Evolutionary conservation across 164 flowering plant species (phyloP), one percentile per base, ranked within the genome.

Genomic region (Chloranthus sessilifolius): DNA sequence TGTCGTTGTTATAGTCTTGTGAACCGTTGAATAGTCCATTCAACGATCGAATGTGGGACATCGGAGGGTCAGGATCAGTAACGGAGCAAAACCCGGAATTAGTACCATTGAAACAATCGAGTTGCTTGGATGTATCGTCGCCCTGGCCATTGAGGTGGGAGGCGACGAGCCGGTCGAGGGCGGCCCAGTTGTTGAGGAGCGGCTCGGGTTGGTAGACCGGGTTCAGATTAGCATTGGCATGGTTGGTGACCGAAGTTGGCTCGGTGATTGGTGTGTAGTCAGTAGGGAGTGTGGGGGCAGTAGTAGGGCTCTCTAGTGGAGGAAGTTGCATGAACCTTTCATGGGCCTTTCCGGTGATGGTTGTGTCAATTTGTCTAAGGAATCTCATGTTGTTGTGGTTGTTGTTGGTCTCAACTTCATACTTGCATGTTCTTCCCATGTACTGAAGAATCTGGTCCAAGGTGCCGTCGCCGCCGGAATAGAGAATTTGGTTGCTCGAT

Each of bases 371-470:
- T 14, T 23, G 47, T 17, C 45, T 30, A 19, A 14, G 1, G 9
- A 8, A 28, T 30, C 47, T 53, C 15, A 14, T 23, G 39, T 29
- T 41, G 59, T 28, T 26, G 52, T 17, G n/a, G 51, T 7, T 36
- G 36, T 17, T n/a, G 21, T 26, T 53, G 28, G 44, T 35, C 66
- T 65, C 14, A 69, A 64, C n/a, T 69, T 82, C 64, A 25, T 44
- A 29, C 75, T 74, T 34, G 77, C 83, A 34, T 61, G 68, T 46
- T 53, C 42, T 61, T 38, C 77, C 12, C 60, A 56, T 66, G 62
- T 51, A 60, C 51, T 20, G 67, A 45, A 85, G 80, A 19, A 89
- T 77, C 30, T 83, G 90, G 36, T 83, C 89, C 19, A 89, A 56
- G 20, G 86, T 84, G 1, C 60, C 81, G 22, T 77, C 76, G 26